Percentiles rank a stretch among this genome's conserved stretches.
Evolutionary conservation across 345 rosid genomes (phyloP).

Genomic region (Gossypium bickii): DNA sequence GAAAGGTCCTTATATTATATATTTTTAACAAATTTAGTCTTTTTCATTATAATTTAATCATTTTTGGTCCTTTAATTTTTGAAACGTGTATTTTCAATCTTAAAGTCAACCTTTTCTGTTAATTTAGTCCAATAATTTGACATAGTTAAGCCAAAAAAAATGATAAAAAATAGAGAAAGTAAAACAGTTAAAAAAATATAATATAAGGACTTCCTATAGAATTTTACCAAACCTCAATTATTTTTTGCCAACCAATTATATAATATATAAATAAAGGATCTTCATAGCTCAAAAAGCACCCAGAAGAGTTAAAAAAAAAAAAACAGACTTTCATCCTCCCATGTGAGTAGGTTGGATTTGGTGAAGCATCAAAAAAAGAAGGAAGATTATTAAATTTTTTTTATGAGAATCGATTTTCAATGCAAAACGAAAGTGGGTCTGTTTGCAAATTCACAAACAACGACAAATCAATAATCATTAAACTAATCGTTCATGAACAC

Average conservation of each 20-base stretch:
- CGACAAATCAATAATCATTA: neutral
- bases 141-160: too few relatives aligned
- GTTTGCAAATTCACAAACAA: neutral
- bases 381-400: too few relatives aligned
- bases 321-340: neutral
- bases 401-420: neutral
- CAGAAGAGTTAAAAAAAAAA: neutral
- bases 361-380: neutral
- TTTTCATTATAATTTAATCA: too few relatives aligned
- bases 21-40: too few relatives aligned
- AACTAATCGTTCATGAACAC: neutral
- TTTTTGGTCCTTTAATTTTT: too few relatives aligned
- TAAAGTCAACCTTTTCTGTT: too few relatives aligned
- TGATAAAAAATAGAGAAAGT: too few relatives aligned
- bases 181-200: too few relatives aligned
- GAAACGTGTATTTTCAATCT: too few relatives aligned
- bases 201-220: too few relatives aligned
- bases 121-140: too few relatives aligned
- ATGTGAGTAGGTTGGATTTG: slow-evolving; percentile 16
- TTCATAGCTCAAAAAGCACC: neutral
- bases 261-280: neutral
- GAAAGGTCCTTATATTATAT: too few relatives aligned
- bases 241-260: neutral
- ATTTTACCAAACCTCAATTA: neutral
- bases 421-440: slow-evolving; percentile 8